These are phyloP conservation scores for Miamiensis avidus DNA, from an alignment of 169 alveolate genomes.

Conservation along the genomic window DNA sequence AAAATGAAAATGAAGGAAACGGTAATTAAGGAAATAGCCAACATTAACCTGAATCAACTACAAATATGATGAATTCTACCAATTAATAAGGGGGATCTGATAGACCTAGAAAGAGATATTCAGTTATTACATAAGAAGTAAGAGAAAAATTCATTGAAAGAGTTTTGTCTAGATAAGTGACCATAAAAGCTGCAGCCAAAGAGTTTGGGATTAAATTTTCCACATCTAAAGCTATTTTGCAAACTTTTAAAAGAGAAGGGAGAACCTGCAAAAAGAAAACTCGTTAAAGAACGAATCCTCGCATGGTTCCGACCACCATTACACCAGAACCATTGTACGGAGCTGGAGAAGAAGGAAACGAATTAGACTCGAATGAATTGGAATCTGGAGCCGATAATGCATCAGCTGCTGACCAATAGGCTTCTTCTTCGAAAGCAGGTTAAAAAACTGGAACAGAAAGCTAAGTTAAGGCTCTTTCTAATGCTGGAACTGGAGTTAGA, in stretches of 20 bases:
- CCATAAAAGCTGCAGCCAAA: slow-evolving; percentile 30
- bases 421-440: not conserved
- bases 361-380: not conserved
- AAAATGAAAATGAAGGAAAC: too few species aligned
- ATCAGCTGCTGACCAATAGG: not conserved
- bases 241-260: slow-evolving; percentile 37
- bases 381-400: not conserved
- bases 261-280: slow-evolving; percentile 38
- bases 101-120: not conserved
- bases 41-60: too few species aligned
- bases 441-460: not conserved
- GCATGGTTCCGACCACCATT: not conserved
- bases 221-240: slow-evolving; percentile 40
- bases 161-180: slow-evolving; percentile 26
- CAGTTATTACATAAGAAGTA: not conserved
- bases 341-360: not conserved
- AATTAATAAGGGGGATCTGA: not conserved
- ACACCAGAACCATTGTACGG: not conserved
- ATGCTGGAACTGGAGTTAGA: not conserved
- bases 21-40: too few species aligned
- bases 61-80: not conserved
- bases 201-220: slow-evolving; percentile 41
- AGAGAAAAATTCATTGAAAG: slow-evolving; percentile 19
- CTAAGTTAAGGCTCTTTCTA: not conserved
- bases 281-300: slow-evolving; percentile 27